Evolutionary conservation across 192 early-diverging fungal genomes (phyloP), one percentile per base, ranked within the genome.

Genomic region (Backusella mclennaniae): DNA sequence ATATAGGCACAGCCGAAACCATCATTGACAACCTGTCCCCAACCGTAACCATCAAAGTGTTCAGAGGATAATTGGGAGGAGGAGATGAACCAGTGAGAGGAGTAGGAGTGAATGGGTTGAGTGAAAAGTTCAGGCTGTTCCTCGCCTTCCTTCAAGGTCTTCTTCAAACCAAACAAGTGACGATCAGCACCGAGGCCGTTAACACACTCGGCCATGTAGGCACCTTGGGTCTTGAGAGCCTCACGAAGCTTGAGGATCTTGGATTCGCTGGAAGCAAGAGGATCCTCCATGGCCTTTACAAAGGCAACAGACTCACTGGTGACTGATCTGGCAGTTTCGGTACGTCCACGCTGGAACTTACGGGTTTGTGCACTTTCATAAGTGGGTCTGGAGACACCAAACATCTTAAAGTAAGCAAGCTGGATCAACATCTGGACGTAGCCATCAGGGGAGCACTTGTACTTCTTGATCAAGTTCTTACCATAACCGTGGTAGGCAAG

Each of bases 1-100:
- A 96, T 97, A 85, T 98, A 98, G 7, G 97, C 96, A 72, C 95
- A 82, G 71, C 96, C 96, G 76, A 93, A 98, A 80, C 95, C 95
- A 84, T 96, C 93, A 0, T 71, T 71, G 21, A 71, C 70, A 49
- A 71, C 70, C 42, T 71, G 70, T 31, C 70, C 70, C 70, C 70
- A 94, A 38, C 98, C 96, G 81, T 97, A 98, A 69, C 96, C 96
- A 29, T 93, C 92, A 89, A 95, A 99, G 86, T 95, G 85, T 79
- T 95, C 95, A 74, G 94, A 94, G 5, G 93, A 88, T 73, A 99
- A 90, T 86, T 98, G 96, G 23, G 94, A 96, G 2, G 97, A 97
- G 23, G 94, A 95, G 67, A 99, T 82, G 84, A 89, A 90, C 97
- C 97, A 99, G 84, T 96, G 96, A 67, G 84, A 88, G 14, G 95